Evolutionary conservation across 495 filamentous ascomycete genomes (phyloP).

Genomic region (Hypoxylon cercidicola): DNA sequence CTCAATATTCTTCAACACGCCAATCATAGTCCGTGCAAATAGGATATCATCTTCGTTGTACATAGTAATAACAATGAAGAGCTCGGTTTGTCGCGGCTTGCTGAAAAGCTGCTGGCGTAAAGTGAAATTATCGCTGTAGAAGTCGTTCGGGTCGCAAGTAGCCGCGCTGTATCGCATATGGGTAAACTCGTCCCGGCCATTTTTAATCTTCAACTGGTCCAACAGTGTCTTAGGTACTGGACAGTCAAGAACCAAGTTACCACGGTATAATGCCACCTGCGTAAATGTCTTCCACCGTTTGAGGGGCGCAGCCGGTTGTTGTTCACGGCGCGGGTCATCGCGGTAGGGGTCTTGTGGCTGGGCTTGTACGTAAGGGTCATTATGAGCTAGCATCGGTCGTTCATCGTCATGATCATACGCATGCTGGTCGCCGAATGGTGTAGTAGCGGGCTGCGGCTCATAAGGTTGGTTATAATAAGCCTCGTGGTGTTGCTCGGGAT

Average conservation of each 20-base stretch:
- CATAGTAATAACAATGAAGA: conserved; percentile 99
- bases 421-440: conserved; percentile 63
- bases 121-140: conserved; percentile 89
- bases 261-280: conserved; percentile 94
- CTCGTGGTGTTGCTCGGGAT: conserved; percentile 86
- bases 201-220: conserved; percentile 82
- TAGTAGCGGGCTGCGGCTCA: conserved; percentile 64
- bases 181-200: conserved; percentile 96
- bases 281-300: conserved; percentile 98
- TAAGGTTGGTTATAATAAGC: conserved; percentile 87
- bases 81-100: conserved; percentile 91
- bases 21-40: conserved; percentile 95
- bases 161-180: conserved; percentile 99
- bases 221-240: conserved; percentile 91
- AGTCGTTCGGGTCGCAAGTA: conserved; percentile 92
- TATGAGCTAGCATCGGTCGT: conserved; percentile 61
- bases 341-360: conserved; percentile 58
- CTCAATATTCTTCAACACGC: conserved; percentile 98
- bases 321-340: conserved; percentile 61
- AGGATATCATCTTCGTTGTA: conserved; percentile 99
- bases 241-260: conserved; percentile 97
- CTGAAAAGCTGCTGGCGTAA: conserved; percentile 94
- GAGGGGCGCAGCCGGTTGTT: conserved; percentile 69
- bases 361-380: conserved; percentile 53
- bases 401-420: conserved; percentile 62